Base-by-base conservation (phyloP, 108 stramenopile genomes). In the Schizochytrium sp. region DNA sequence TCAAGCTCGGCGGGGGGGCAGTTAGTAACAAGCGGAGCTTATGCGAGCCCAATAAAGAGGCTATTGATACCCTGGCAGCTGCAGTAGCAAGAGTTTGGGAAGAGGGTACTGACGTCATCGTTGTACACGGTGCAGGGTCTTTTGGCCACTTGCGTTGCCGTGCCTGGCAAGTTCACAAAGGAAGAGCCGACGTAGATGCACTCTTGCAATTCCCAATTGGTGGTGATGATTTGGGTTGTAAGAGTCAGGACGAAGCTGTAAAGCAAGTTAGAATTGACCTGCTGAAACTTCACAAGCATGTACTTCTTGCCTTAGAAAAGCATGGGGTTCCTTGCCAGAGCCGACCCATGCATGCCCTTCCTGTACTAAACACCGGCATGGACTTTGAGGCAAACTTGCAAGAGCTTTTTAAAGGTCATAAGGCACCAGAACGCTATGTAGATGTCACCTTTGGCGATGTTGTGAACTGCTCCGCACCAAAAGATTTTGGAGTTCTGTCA, bases 1-100 rank as follows among this genome's bases (percentile, higher is more conserved):
- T 83, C 76, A 83, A 83, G 76, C 76, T 83, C 28, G 76, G 76
- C 45, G 76, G 76, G 50, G 76, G 76, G 13, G 50, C 53, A 47
- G 55, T 83, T 53, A 83, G 50, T 10, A 53, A 49, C 50, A 83
- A 83, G 76, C 47, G 40, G 38, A 19, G 17, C 28, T 38, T 55
- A 2, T 83, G 76, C 76, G 53, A 10, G 15, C 50, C 53, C 50
- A 28, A 49, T 40, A 53, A 83, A 7, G 76, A 2, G 45, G 76
- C 76, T 10, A 47, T 83, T 42, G 47, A 55, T 5, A 53, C 76
- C 50, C 28, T 83, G 76, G 47, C 76, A 47, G 76, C 38, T 13
- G 76, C 76, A 38, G 28, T 83, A 13, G 76, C 76, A n/a, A 8
- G 55, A 40, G 76, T 83, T 1, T 55, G 53, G 50, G 5, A 15